Conservation (phyloP, 805 yeast species). For the Hanseniaspora mollemarum region DNA sequence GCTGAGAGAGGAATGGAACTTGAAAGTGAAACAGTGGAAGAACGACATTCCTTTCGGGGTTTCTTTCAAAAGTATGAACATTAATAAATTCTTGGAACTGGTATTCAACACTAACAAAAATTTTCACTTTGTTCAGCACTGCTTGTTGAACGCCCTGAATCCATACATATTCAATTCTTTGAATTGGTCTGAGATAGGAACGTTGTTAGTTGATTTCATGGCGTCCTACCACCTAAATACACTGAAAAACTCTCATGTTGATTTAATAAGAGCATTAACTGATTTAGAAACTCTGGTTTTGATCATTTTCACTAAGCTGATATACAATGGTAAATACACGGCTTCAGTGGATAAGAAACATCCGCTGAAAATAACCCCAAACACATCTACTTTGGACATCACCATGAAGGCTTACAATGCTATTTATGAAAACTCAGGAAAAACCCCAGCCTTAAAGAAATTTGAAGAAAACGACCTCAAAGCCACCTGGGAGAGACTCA, state of each 20-base stretch:
- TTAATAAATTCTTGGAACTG: conserved; percentile 1
- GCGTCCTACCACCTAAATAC: conserved; percentile 27
- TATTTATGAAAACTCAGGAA: background rate
- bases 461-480: conserved; percentile 35
- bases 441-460: background rate
- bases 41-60: background rate
- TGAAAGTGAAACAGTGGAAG: background rate
- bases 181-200: background rate
- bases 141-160: conserved; percentile 15
- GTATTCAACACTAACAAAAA: conserved; percentile 2
- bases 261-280: conserved; percentile 38
- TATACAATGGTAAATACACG: background rate
- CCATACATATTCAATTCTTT: background rate
- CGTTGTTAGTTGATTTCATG: background rate
- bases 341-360: background rate
- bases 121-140: background rate
- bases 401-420: background rate
- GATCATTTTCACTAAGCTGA: conserved; percentile 27
- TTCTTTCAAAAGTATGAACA: conserved; percentile 23
- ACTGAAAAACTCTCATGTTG: conserved; percentile 22
- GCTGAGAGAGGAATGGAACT: background rate
- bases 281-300: conserved; percentile 61
- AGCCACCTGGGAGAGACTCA: conserved; percentile 64
- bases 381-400: background rate
- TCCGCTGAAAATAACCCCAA: background rate